These are phyloP conservation scores for Lentinula aciculospora DNA, from an alignment of 768 basidiomycete species.

Conservation along the genomic window DNA sequence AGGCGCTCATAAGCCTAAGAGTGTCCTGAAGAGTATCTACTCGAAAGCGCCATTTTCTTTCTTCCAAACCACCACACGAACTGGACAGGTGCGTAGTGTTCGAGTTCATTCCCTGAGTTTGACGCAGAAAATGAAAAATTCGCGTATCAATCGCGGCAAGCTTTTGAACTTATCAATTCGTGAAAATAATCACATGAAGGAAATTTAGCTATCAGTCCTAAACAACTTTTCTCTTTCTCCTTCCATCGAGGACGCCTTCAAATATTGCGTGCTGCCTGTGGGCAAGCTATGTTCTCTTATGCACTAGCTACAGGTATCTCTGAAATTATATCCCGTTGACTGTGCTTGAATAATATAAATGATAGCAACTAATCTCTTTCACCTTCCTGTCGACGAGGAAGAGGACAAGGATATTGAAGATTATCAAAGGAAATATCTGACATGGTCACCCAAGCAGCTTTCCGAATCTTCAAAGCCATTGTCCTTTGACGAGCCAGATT, in stretches of 20 bases:
- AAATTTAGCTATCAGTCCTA: too few relatives aligned
- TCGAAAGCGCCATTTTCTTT: too few relatives aligned
- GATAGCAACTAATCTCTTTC: constrained; percentile 59
- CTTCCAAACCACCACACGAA: too few relatives aligned
- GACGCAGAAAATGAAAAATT: too few relatives aligned
- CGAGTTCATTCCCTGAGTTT: too few relatives aligned
- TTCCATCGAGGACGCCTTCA: background rate
- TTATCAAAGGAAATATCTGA: constrained; percentile 40
- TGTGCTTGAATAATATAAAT: constrained; percentile 1
- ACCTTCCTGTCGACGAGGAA: constrained; percentile 56
- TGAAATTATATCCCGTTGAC: background rate
- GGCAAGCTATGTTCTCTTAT: constrained; percentile 24
- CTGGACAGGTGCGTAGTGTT: too few relatives aligned
- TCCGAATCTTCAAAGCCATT: constrained; percentile 21
- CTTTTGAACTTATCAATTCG: too few relatives aligned
- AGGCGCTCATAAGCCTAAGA: too few relatives aligned
- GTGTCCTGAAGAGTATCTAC: too few relatives aligned
- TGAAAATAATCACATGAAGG: too few relatives aligned
- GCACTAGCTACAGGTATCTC: constrained; percentile 22
- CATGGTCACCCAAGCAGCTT: constrained; percentile 39
- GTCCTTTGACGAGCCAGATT: constrained; percentile 5
- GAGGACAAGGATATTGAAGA: constrained; percentile 41
- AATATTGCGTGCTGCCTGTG: constrained; percentile 6
- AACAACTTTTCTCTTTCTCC: background rate
- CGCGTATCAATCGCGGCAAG: too few relatives aligned